These are phyloP conservation scores for Erysiphe pulchra DNA, from an alignment of 2,329 filamentous ascomycete genomes.

Conservation along the genomic window DNA sequence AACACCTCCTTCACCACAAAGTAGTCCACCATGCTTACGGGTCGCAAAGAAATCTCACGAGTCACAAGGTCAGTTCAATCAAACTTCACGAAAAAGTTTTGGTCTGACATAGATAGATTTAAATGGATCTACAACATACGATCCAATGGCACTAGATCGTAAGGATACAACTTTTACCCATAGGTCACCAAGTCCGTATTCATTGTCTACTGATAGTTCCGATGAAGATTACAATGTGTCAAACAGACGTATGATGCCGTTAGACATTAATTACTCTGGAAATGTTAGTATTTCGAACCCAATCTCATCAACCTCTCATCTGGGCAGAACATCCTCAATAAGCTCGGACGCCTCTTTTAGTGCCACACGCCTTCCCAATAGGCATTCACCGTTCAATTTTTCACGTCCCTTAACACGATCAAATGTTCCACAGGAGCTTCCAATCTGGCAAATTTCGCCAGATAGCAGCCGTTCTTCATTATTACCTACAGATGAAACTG, in stretches of 20 bases:
- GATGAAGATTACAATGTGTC: slow-evolving; percentile 40
- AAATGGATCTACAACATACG: slow-evolving; percentile 11
- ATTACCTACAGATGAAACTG: slow-evolving; percentile 36
- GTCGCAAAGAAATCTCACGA: background rate
- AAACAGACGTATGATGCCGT: slow-evolving; percentile 6
- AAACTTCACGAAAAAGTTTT: slow-evolving; percentile 10
- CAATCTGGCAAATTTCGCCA: slow-evolving; percentile 34
- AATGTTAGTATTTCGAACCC: background rate
- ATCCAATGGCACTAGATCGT: slow-evolving; percentile 18
- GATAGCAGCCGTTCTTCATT: slow-evolving; percentile 34
- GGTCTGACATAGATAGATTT: slow-evolving; percentile 4
- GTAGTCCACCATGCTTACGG: background rate
- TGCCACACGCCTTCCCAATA: slow-evolving; percentile 29
- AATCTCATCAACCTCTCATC: slow-evolving; percentile 14
- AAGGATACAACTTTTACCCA: slow-evolving; percentile 19
- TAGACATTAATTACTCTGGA: background rate
- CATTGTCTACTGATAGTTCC: slow-evolving; percentile 35
- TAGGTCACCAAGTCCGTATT: slow-evolving; percentile 30
- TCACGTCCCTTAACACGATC: slow-evolving; percentile 66
- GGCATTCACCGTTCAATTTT: slow-evolving; percentile 59
- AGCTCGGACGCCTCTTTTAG: slow-evolving; percentile 54
- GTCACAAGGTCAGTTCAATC: slow-evolving; percentile 8
- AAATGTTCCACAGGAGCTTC: slow-evolving; percentile 28
- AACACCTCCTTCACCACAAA: slow-evolving; percentile 27
- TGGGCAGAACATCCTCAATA: slow-evolving; percentile 51